Evolutionary conservation across 2,329 filamentous ascomycete species (phyloP), one percentile per base, ranked within the genome.

Genomic region (Ophiostoma sp.): DNA sequence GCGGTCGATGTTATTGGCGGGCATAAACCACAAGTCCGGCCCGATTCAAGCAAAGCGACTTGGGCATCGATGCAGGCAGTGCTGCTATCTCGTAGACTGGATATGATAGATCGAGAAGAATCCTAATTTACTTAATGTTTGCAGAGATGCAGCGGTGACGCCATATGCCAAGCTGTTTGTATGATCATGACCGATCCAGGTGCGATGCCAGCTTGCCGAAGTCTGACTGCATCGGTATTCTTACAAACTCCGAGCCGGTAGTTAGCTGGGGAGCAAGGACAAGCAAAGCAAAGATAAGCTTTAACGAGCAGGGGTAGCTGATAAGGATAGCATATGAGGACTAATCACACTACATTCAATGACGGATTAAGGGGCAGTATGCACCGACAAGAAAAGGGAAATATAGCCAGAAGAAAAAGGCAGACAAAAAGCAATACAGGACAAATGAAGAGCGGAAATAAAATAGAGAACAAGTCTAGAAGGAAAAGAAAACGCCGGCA

Each of bases 161-260:
- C n/a, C 48, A 54, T 54, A 54, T 23, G 48, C 48, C 48, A 54
- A 54, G 48, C 20, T 23, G 48, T 44, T 23, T 27, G 27, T 27
- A 57, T 27, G n/a, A 57, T 23, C n/a, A 23, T 11, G 10, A 7
- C 27, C 52, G 52, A 54, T 23, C 10, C n/a, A 11, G n/a, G 15
- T 27, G 52, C 11, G n/a, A 27, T 57, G 52, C 10, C n/a, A 27
- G 52, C 52, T 27, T 11, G n/a, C 44, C 44, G 8, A 57, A 27
- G 52, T 13, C n/a, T 57, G 52, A 57, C n/a, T 57, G 52, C 52
- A 27, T 27, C 52, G 52, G 52, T 13, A 27, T 11, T 57, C n/a
- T 57, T 57, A n/a, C n/a, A 57, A 57, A n/a, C n/a, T 57, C 52
- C 52, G 52, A 57, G 52, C 52, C 52, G 52, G 27, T 11, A 10